Conservation (phyloP, 306 rosid species). For the Rosa rugosa region DNA sequence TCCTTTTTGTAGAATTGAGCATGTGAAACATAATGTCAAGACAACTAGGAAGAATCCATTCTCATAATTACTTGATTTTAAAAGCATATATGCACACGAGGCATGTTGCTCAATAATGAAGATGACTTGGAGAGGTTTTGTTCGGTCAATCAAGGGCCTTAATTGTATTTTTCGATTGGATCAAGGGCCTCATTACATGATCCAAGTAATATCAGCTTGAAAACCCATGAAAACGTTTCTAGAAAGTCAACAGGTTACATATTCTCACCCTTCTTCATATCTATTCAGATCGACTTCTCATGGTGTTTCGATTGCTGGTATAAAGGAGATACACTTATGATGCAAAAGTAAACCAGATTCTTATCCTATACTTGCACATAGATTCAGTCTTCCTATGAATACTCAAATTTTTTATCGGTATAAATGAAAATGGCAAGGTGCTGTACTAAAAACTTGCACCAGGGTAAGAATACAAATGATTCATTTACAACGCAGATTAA, state of each 20-base stretch:
- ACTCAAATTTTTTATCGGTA: conserved; percentile 5
- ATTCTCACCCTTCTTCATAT: not conserved
- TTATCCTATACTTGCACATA: not conserved
- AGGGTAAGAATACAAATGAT: conserved; percentile 42
- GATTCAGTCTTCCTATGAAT: not conserved
- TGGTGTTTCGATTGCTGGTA: not conserved
- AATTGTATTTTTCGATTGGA: too few relatives aligned
- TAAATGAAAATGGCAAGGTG: conserved; percentile 41
- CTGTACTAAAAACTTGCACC: conserved; percentile 72
- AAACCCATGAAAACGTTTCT: not conserved
- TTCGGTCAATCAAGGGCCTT: not conserved
- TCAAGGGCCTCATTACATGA: too few relatives aligned
- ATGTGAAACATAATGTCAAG: not conserved
- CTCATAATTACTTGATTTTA: not conserved
- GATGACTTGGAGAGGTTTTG: not conserved
- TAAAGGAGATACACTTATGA: not conserved
- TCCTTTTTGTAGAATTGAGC: not conserved
- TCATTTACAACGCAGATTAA: conserved; percentile 49
- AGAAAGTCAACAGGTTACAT: not conserved
- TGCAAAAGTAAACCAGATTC: not conserved
- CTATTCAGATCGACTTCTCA: not conserved
- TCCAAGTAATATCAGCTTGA: not conserved
- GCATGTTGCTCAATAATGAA: not conserved
- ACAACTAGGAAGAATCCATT: not conserved
- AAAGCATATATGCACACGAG: not conserved